phyloP scores from a whole-genome alignment of 495 filamentous ascomycete species.

The Podospora anserina region DNA sequence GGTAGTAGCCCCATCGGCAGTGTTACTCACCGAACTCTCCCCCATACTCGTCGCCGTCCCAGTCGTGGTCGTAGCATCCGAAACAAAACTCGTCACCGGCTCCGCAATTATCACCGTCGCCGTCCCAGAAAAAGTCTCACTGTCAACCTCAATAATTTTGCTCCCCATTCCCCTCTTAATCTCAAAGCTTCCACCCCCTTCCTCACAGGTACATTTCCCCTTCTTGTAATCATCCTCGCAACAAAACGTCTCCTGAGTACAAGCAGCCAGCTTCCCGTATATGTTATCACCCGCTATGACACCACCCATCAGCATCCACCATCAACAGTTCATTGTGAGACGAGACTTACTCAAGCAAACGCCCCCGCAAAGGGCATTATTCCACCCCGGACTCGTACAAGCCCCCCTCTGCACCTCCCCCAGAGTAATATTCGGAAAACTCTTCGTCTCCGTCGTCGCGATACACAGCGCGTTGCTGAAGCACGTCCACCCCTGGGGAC shows the following conservation, averaged over 20 bases:
- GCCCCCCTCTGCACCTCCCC: slow-evolving; percentile 28
- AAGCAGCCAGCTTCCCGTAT: slow-evolving; percentile 26
- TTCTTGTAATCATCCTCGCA: slow-evolving; percentile 25
- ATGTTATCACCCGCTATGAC: slow-evolving; percentile 17
- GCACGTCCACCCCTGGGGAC: slow-evolving; percentile 36
- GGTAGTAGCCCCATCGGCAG: neutral
- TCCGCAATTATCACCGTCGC: neutral
- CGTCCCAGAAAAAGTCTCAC: slow-evolving; percentile 17
- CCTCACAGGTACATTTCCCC: slow-evolving; percentile 31
- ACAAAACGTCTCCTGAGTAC: slow-evolving; percentile 32
- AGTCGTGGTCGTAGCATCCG: neutral
- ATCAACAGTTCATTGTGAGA: neutral
- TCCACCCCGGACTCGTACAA: slow-evolving; percentile 35
- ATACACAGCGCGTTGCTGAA: slow-evolving; percentile 36
- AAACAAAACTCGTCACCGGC: neutral
- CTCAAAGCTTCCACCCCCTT: slow-evolving; percentile 21
- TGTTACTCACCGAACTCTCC: neutral
- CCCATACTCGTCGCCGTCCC: neutral
- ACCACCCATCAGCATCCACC: neutral
- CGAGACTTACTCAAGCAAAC: slow-evolving; percentile 31
- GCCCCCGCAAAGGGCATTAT: slow-evolving; percentile 31
- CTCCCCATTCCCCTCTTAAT: slow-evolving; percentile 23
- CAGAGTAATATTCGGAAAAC: slow-evolving; percentile 23
- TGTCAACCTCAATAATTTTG: slow-evolving; percentile 32
- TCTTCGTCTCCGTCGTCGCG: slow-evolving; percentile 26